Evolutionary conservation across 2,329 filamentous ascomycete species (phyloP), one percentile per base, ranked within the genome.

Genomic region (Monosporascus sp.): DNA sequence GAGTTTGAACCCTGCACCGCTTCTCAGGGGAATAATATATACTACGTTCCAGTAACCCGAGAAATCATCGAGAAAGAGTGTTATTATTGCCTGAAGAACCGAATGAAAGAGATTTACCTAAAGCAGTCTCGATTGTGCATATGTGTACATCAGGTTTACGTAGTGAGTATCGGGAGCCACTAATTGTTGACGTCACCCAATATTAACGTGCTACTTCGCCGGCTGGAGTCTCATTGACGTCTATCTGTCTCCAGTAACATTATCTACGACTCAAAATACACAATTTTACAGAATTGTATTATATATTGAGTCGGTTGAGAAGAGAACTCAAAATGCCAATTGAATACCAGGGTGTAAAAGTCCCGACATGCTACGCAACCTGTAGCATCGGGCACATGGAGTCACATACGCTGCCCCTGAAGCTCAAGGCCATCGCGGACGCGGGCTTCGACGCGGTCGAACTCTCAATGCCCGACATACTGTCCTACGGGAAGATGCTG

Each of bases 391-490:
- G 65, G 6, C 61, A 67, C 55, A 63, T 61, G 22, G 59, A 62
- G 8, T 56, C 61, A 2, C 76, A 81, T 54, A 81, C 78, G 2
- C 76, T 88, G 1, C 80, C 80, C 40, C 72, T 81, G 44, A 86
- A 85, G 58, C 74, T 88, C 11, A 70, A 78, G 44, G 83, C 84
- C 43, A 83, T 91, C 59, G 74, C 83, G n/a, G 71, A 73, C 1
- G 84, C 82, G 1, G 85, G 84, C 2, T 90, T 91, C 66, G 71
- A 77, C 11, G 86, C 78, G 16, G 85, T 92, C 54, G 89, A 92
- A 69, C 80, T 92, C 7, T 84, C 84, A 1, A 89, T 91, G 72
- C 85, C 87, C 0, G 87, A 92, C 60, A 81, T 93, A 2, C 68
- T 86, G 11, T 71, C 79, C 6, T 89, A 87, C 60, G 86, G 83